Conservation (phyloP, 2,329 filamentous ascomycete species). For the Alternaria rosae region DNA sequence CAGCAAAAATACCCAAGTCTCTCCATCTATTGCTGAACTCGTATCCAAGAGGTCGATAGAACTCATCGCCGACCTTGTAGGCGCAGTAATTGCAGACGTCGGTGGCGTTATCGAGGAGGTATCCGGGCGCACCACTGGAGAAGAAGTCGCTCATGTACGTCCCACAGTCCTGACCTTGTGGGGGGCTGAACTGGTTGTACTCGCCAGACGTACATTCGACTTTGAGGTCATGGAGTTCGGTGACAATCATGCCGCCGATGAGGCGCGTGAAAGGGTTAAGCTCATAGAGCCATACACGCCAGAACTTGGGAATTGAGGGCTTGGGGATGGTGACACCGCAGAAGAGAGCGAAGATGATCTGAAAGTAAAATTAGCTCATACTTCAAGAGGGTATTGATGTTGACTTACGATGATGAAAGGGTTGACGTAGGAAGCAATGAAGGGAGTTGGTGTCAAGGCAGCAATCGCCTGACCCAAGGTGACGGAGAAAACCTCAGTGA, state of each 20-base stretch:
- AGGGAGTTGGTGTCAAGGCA: slow-evolving; percentile 77
- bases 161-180: slow-evolving; percentile 71
- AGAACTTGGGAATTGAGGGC: slow-evolving; percentile 78
- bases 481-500: slow-evolving; percentile 85
- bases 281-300: slow-evolving; percentile 81
- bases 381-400: neutral
- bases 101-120: slow-evolving; percentile 72
- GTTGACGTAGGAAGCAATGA: slow-evolving; percentile 80
- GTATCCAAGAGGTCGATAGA: slow-evolving; percentile 73
- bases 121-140: slow-evolving; percentile 70
- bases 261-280: slow-evolving; percentile 84
- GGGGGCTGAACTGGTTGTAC: slow-evolving; percentile 73
- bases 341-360: slow-evolving; percentile 84
- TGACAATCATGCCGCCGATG: slow-evolving; percentile 80
- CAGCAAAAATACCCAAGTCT: slow-evolving; percentile 79
- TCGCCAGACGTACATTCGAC: slow-evolving; percentile 70
- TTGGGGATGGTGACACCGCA: slow-evolving; percentile 85
- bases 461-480: slow-evolving; percentile 77
- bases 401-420: slow-evolving; percentile 55
- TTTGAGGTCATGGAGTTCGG: slow-evolving; percentile 71
- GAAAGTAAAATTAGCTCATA: slow-evolving; percentile 54
- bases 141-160: slow-evolving; percentile 80
- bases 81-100: slow-evolving; percentile 81
- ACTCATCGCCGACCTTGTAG: slow-evolving; percentile 80
- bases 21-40: slow-evolving; percentile 76